Percentiles rank a stretch among this genome's conserved stretches.
Conservation (phyloP, 805 yeast genomes). For the Saturnispora quitensis region DNA sequence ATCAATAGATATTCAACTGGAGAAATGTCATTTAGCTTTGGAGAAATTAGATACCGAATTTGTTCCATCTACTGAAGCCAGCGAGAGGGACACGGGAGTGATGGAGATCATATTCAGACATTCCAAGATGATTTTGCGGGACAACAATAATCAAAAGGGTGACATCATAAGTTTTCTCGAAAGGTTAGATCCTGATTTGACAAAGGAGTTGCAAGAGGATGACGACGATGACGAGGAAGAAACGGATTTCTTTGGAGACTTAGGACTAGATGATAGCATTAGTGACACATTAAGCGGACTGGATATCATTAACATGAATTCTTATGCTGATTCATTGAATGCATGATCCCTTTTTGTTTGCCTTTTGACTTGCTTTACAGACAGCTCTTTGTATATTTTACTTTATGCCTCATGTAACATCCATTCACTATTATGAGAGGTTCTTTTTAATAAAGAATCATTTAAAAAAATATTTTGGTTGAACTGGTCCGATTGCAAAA, state of each 20-base stretch:
- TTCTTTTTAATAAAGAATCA: neutral
- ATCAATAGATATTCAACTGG: neutral
- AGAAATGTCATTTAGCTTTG: neutral
- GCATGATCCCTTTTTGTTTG: neutral
- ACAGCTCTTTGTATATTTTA: neutral
- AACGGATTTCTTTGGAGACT: slow-evolving; percentile 6
- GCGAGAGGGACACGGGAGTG: neutral
- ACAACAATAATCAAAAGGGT: neutral
- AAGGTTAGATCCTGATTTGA: neutral
- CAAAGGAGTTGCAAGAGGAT: neutral
- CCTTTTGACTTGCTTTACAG: neutral
- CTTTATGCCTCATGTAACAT: neutral
- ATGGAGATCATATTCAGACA: neutral
- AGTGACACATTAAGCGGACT: neutral
- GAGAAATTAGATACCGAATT: neutral
- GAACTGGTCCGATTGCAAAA: neutral
- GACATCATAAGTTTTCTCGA: neutral
- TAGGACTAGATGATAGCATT: neutral
- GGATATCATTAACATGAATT: neutral
- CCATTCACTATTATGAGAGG: neutral
- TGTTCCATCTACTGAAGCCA: neutral
- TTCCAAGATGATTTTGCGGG: neutral
- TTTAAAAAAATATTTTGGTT: too few species aligned
- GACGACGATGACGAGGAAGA: neutral
- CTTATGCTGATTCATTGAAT: neutral